phyloP scores from a whole-genome alignment of 768 basidiomycete genomes.

The Pulveroboletus sp. region DNA sequence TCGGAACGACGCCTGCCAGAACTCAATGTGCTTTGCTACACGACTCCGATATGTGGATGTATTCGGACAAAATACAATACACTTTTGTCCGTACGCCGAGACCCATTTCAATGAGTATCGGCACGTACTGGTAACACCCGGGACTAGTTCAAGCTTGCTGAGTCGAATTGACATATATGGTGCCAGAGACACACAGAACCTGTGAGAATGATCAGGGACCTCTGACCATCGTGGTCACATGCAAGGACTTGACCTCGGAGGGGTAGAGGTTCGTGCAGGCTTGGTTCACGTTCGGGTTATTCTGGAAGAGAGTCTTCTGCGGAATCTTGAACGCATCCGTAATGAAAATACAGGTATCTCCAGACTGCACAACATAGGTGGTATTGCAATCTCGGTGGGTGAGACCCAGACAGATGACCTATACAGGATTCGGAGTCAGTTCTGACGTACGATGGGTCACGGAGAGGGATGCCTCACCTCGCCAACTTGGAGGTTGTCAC shows the following conservation, averaged over 20 bases:
- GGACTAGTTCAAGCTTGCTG: constrained; percentile 2
- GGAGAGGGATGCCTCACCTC: constrained; percentile 32
- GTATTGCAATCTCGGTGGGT: constrained; percentile 51
- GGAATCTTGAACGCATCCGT: constrained; percentile 38
- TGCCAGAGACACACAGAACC: constrained; percentile 26
- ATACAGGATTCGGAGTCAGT: neutral
- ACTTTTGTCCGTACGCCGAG: neutral
- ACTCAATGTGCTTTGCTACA: neutral
- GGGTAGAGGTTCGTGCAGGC: constrained; percentile 53
- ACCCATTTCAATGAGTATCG: neutral
- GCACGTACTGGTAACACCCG: neutral
- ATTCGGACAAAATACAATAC: neutral
- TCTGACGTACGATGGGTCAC: neutral
- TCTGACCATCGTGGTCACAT: neutral
- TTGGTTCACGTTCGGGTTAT: constrained; percentile 61
- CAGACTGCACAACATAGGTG: constrained; percentile 41
- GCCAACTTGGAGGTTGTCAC: constrained; percentile 52
- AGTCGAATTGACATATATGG: constrained; percentile 22
- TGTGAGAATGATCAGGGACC: constrained; percentile 4
- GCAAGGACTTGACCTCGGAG: constrained; percentile 43
- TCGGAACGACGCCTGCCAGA: neutral
- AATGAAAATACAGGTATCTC: constrained; percentile 51
- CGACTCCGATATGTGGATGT: neutral
- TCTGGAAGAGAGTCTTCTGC: constrained; percentile 43
- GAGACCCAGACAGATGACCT: constrained; percentile 55